Evolutionary conservation across 257 asterid species (phyloP), one percentile per base, ranked within the genome.

Genomic region (Jacaranda mimosifolia): DNA sequence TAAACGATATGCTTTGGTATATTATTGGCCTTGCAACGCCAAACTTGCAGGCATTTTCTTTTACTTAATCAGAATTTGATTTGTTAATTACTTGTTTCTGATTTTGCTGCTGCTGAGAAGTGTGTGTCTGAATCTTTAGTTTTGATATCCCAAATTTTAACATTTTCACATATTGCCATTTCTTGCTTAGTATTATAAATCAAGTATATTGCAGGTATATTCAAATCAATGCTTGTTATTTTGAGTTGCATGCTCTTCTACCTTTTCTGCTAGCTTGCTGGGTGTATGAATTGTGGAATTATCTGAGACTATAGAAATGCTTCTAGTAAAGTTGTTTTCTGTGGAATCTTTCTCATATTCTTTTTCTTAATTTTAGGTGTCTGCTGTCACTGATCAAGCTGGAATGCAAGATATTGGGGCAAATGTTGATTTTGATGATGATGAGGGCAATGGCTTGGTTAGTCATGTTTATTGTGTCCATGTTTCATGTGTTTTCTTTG

Each of bases 401-500:
- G 87, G 85, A 71, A 83, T 81, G 83, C 92, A 83, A 83, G 91
- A 86, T 65, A 85, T 81, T 60, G 91, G 91, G 70, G 88, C 85
- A 75, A 86, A 87, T 81, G 70, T 85, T 77, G 96, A 89, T 82
- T 81, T 89, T 80, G 92, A 86, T 83, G 94, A 86, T 72, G 91
- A 86, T 21, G 90, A 86, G 63, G 87, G 89, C 81, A 85, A 45
- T 77, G 90, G 92, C 64, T 83, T 89, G 94, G 96, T 91, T 69
- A 89, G 96, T 81, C 32, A n/a, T 67, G 63, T 68, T 63, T 19
- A 17, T 42, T 51, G 48, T 7, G 18, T 56, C 63, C 51, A 13
- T 81, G 42, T 10, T 70, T 53, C 63, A 3, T 13, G 17, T 77
- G 43, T 32, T 15, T 40, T 35, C 6, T 11, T 36, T 57, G 7